These are phyloP conservation scores for Xylariaceae sp. DNA, from an alignment of 2,329 filamentous ascomycete genomes.

Conservation along the genomic window DNA sequence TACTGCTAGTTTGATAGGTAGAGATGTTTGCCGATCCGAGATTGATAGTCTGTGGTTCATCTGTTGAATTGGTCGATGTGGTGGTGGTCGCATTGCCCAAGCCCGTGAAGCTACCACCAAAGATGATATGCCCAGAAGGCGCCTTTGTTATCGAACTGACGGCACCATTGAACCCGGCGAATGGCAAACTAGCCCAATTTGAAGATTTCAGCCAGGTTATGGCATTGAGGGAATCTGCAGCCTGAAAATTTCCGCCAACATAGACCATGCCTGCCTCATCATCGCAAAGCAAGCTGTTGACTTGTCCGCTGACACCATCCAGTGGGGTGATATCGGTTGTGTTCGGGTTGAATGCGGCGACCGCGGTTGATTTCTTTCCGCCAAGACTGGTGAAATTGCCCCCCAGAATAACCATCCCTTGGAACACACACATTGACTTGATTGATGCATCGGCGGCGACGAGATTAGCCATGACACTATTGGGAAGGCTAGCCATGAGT, in stretches of 20 bases:
- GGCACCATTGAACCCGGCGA: conserved; percentile 91
- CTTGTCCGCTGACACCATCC: conserved; percentile 76
- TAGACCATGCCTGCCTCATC: conserved; percentile 75
- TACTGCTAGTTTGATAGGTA: conserved; percentile 59
- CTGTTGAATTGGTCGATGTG: conserved; percentile 62
- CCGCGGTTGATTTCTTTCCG: conserved; percentile 69
- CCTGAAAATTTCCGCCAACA: conserved; percentile 82
- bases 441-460: conserved; percentile 81
- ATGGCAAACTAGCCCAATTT: conserved; percentile 78
- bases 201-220: conserved; percentile 71
- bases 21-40: conserved; percentile 74
- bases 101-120: conserved; percentile 86
- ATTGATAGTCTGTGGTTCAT: conserved; percentile 79
- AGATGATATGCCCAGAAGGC: conserved; percentile 80
- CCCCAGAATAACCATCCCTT: conserved; percentile 71
- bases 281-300: conserved; percentile 82
- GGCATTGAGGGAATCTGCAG: conserved; percentile 81
- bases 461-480: conserved; percentile 75
- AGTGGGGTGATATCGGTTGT: conserved; percentile 70
- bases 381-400: conserved; percentile 95
- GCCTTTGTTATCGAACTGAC: conserved; percentile 82
- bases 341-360: conserved; percentile 77
- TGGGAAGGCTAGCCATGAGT: conserved; percentile 77
- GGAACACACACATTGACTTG: conserved; percentile 80
- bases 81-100: conserved; percentile 76